These are phyloP conservation scores for Edaphochlamys debaryana DNA, from an alignment of 139 green algal genomes.

Conservation along the genomic window DNA sequence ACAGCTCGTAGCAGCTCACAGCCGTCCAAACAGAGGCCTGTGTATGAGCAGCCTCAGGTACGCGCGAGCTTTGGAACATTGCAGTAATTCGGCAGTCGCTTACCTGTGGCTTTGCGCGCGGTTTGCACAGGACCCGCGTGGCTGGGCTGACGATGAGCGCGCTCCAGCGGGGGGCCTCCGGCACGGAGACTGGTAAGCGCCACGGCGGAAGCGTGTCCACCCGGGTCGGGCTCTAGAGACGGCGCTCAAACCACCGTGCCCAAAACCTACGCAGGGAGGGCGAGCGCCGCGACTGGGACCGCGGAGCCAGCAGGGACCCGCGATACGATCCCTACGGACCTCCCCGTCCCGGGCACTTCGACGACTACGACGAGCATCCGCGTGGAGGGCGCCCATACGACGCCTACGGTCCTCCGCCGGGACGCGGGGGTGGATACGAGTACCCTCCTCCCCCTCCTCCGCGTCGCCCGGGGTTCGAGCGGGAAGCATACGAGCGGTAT, in stretches of 20 bases:
- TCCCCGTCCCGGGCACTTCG: constrained; percentile 14
- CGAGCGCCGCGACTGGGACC: constrained; percentile 32
- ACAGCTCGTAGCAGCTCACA: constrained; percentile 45
- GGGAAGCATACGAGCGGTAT: constrained; percentile 18
- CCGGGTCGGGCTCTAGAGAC: neutral
- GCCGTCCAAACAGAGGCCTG: constrained; percentile 25
- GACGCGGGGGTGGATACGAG: constrained; percentile 1
- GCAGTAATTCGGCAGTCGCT: too few relatives aligned
- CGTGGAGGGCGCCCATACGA: constrained; percentile 22
- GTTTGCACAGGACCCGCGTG: constrained; percentile 40
- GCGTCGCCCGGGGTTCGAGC: constrained; percentile 21
- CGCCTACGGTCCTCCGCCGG: neutral
- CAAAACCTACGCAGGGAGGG: too few relatives aligned
- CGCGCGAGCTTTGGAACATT: neutral
- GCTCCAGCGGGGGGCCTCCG: constrained; percentile 18
- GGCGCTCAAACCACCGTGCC: neutral
- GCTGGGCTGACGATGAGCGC: constrained; percentile 59
- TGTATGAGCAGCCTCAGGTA: constrained; percentile 52
- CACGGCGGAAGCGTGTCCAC: too few relatives aligned
- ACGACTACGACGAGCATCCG: constrained; percentile 35
- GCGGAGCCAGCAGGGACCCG: neutral
- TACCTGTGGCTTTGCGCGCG: too few relatives aligned
- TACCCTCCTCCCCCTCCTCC: constrained; percentile 43
- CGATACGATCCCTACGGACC: constrained; percentile 18
- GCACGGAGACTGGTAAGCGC: constrained; percentile 30